Evolutionary conservation across 2,329 filamentous ascomycete species (phyloP), one percentile per base, ranked within the genome.

Genomic region (Monilinia polystroma): DNA sequence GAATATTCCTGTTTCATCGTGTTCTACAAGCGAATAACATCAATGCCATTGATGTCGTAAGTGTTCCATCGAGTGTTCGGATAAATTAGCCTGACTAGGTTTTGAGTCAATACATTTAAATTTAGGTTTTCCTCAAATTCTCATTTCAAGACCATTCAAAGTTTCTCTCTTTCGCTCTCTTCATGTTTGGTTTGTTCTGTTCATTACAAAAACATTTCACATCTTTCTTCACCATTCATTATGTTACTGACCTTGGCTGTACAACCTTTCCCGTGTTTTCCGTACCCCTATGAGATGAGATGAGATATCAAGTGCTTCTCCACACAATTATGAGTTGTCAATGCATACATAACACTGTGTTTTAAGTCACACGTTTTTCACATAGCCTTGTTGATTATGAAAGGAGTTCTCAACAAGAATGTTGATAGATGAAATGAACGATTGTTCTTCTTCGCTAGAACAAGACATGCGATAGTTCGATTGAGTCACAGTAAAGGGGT

Each of bases 1-100:
- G n/a, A 54, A 63, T 16, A 53, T 63, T 63, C 43, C 8, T 63
- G 59, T 63, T 63, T 63, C 59, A 63, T 54, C 23, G n/a, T 63
- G 59, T 52, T 63, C 47, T 41, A 63, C 29, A 52, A 26, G 23
- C 29, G 29, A 43, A 54, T 20, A 63, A 32, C 16, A 54, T 41
- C 49, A 63, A 54, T 52, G 59, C n/a, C 49, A 29, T 38, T 52
- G 29, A 32, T 53, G 59, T 63, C 49, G 47, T 47, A 54, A 53
- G 49, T 54, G 59, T 63, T 52, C 23, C 59, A 63, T 38, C 29
- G 32, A 29, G 32, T 63, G 32, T 52, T 63, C 4, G 32, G 49
- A 53, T 51, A 51, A 26, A 51, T 60, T 43, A 26, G 45, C 10
- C 53, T 63, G 45, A 41, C 54, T 63, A 23, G 35, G 38, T 43